phyloP scores from a whole-genome alignment of 139 green algal genomes.

The Chlorella sp. region DNA sequence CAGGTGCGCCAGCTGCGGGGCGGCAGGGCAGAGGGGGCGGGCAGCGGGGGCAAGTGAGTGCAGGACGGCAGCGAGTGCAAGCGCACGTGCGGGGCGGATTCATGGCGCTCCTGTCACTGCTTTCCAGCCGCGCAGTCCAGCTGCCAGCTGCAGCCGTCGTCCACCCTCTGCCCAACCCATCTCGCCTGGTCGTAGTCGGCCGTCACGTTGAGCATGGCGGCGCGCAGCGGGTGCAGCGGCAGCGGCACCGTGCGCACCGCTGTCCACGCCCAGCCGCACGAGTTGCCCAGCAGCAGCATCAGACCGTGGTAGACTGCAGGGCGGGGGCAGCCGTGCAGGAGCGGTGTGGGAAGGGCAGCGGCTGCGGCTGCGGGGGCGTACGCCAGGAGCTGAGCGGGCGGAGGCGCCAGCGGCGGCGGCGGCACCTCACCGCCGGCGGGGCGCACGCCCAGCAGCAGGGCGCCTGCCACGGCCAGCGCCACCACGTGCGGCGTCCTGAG shows the following conservation, averaged over 20 bases:
- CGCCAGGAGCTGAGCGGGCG: neutral
- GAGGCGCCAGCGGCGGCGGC: neutral
- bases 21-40: neutral
- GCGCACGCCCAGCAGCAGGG: neutral
- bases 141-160: too few relatives aligned
- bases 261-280: constrained; percentile 3
- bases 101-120: too few relatives aligned
- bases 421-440: neutral
- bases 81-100: too few relatives aligned
- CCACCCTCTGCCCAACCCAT: too few relatives aligned
- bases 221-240: constrained; percentile 13
- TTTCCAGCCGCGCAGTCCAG: too few relatives aligned
- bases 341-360: too few relatives aligned
- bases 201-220: constrained; percentile 48
- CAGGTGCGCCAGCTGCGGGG: constrained; percentile 29
- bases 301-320: neutral
- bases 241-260: neutral
- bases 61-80: neutral
- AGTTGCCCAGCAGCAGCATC: constrained; percentile 9
- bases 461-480: neutral
- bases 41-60: neutral
- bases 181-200: constrained; percentile 37
- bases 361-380: too few relatives aligned
- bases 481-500: neutral
- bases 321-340: too few relatives aligned